Evolutionary conservation across 2,329 filamentous ascomycete species (phyloP), one percentile per base, ranked within the genome.

Genomic region (Monosporascus sp.): DNA sequence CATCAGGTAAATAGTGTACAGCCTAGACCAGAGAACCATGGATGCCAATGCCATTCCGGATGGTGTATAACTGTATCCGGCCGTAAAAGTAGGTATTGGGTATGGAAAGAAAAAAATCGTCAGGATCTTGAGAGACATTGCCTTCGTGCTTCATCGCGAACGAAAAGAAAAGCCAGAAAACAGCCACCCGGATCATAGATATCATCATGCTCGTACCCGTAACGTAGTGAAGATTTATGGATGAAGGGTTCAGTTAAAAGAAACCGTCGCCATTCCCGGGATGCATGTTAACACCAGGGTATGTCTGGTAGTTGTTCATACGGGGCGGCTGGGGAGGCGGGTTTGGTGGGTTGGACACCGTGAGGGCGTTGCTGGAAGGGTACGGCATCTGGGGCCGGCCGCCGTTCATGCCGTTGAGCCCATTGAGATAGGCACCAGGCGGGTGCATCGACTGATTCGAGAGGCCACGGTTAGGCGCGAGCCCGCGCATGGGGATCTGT

Each of bases 401-500:
- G 14, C 58, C 62, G 50, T 67, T 70, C 31, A 70, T 53, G 40
- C 67, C 67, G 48, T 64, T 68, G 52, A 58, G 41, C 49, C 57
- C 60, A 49, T 68, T 71, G 49, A 63, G 60, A 48, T 70, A 70
- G 9, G 62, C 63, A 4, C 63, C 66, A 26, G 65, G 58, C 17
- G 66, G 48, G 26, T 75, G 56, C 45, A 76, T 68, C 16, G 72
- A 61, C 51, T 65, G 73, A 53, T 70, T 74, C 47, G 73, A 69
- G 60, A 77, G 67, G 58, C 66, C 70, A 41, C 78, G 78, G 58
- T 63, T 64, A 60, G 76, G 74, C 48, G 64, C 55, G 40, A 73
- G 65, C 9, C 22, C 24, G 16, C 79, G 79, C 27, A 81, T 62
- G 4, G 77, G 68, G 40, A 82, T 75, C 66, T 85, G 81, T 16